Evolutionary conservation across 2,329 filamentous ascomycete genomes (phyloP).

Genomic region (Apiospora kogelbergensis): DNA sequence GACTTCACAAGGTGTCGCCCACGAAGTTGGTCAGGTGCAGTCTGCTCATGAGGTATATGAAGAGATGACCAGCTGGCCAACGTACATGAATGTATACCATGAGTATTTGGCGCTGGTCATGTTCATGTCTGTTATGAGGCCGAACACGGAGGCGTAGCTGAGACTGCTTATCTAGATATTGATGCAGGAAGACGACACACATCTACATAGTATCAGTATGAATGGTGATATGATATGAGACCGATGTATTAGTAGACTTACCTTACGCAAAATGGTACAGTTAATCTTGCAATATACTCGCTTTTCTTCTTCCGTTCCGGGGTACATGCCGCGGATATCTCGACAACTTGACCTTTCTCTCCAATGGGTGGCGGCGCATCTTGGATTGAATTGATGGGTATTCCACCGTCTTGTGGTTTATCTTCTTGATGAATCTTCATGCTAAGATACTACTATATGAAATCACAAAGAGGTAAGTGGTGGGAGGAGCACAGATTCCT

Average conservation of each 20-base stretch:
- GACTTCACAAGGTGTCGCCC: slow-evolving; percentile 42
- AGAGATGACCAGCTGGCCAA: slow-evolving; percentile 46
- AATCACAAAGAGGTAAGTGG: background rate
- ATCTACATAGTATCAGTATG: slow-evolving; percentile 19
- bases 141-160: slow-evolving; percentile 47
- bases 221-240: too few relatives aligned
- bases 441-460: too few relatives aligned
- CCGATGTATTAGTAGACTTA: background rate
- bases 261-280: slow-evolving; percentile 29
- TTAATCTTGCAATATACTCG: slow-evolving; percentile 34
- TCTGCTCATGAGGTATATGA: slow-evolving; percentile 50
- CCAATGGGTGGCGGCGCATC: background rate
- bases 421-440: background rate
- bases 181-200: slow-evolving; percentile 42
- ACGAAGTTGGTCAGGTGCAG: slow-evolving; percentile 51
- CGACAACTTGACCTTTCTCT: slow-evolving; percentile 13
- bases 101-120: slow-evolving; percentile 47
- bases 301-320: slow-evolving; percentile 33
- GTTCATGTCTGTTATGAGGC: slow-evolving; percentile 44
- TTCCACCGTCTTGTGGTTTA: background rate
- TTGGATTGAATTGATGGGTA: too few relatives aligned
- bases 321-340: slow-evolving; percentile 22
- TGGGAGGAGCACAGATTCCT: background rate
- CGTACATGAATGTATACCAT: slow-evolving; percentile 46
- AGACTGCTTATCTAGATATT: slow-evolving; percentile 50